A percentile compares a stretch with the other conserved stretches of the same genome.
Conservation (phyloP, 495 filamentous ascomycete genomes). For the Penicillium herquei region DNA sequence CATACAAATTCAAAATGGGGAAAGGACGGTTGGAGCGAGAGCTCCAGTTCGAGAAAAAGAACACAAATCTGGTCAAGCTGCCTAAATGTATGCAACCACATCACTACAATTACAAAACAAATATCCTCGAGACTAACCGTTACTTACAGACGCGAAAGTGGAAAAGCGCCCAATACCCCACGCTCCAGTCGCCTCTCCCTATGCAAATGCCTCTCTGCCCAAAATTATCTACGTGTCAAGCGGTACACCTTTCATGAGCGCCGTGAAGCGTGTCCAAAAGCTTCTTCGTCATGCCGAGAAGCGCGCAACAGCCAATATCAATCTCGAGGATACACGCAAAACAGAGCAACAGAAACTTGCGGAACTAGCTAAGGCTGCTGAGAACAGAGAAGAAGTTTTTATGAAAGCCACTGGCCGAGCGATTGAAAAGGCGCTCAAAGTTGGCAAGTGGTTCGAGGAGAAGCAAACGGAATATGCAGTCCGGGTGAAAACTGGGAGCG, state of each 20-base stretch:
- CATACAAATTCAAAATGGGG: conserved; percentile 18
- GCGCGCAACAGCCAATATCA: conserved; percentile 48
- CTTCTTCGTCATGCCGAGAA: conserved; percentile 64
- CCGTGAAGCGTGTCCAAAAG: conserved; percentile 75
- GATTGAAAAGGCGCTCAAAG: conserved; percentile 65
- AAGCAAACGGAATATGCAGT: conserved; percentile 55
- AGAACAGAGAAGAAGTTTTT: conserved; percentile 59
- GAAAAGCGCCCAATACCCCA: conserved; percentile 72
- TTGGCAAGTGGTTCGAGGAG: conserved; percentile 63
- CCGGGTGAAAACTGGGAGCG: conserved; percentile 59
- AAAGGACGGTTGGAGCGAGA: conserved; percentile 27
- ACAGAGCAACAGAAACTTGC: conserved; percentile 36
- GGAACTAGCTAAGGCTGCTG: conserved; percentile 37
- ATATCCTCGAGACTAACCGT: conserved; percentile 13
- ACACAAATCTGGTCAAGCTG: conserved; percentile 36
- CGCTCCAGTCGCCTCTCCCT: conserved; percentile 59
- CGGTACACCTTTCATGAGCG: conserved; percentile 74
- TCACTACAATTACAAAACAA: not conserved
- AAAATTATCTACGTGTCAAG: conserved; percentile 80
- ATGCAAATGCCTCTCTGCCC: conserved; percentile 43
- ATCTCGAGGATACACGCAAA: conserved; percentile 40
- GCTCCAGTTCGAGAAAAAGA: conserved; percentile 43
- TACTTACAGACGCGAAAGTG: conserved; percentile 40
- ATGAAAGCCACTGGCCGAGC: conserved; percentile 79
- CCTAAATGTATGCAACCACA: conserved; percentile 32